Evolutionary conservation across 345 rosid species (phyloP).

Genomic region (Dovyalis caffra): DNA sequence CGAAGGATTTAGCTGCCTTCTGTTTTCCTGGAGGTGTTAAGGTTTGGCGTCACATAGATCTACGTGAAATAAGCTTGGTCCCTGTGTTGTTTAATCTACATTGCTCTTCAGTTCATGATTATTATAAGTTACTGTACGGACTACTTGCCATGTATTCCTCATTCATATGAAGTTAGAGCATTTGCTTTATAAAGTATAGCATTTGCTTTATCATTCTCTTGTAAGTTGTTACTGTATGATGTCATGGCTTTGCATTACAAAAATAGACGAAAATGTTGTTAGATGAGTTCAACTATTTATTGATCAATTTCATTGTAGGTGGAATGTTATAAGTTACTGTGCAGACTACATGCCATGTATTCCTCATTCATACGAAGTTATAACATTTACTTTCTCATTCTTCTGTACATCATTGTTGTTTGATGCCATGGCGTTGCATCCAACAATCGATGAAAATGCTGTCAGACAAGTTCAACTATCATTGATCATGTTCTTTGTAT

Average conservation of each 20-base stretch:
- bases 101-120: not conserved
- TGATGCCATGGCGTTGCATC: not conserved
- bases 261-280: not conserved
- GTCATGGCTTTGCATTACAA: not conserved
- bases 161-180: not conserved
- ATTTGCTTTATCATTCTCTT: not conserved
- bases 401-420: not conserved
- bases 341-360: not conserved
- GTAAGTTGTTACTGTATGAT: not conserved
- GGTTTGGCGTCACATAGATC: slow-evolving; percentile 37
- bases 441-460: not conserved
- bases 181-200: not conserved
- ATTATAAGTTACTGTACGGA: not conserved
- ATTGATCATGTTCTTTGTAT: not conserved
- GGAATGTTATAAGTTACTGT: not conserved
- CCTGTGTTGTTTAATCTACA: not conserved
- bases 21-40: slow-evolving; percentile 96
- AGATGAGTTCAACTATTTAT: too few species aligned
- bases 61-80: not conserved
- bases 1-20: slow-evolving; percentile 83
- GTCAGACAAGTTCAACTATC: not conserved
- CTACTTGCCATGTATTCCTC: not conserved
- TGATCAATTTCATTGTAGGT: too few species aligned
- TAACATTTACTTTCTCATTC: not conserved
- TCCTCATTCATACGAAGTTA: not conserved